Base-by-base conservation (phyloP, 2,329 filamentous ascomycete species). In the Neofusicoccum umdonicola region DNA sequence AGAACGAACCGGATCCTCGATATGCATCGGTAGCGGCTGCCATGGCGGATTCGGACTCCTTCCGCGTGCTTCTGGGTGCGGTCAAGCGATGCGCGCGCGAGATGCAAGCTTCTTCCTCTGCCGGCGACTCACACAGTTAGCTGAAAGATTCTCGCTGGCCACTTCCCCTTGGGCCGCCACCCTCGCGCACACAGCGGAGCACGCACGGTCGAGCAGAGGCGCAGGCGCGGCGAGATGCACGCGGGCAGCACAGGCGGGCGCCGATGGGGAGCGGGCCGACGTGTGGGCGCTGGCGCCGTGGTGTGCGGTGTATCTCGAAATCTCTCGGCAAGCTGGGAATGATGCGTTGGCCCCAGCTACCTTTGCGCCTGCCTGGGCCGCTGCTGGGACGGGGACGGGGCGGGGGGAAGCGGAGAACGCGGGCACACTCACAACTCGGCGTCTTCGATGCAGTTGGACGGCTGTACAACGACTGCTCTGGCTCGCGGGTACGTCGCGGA, bases 21-120 rank as follows among this genome's bases (percentile, higher is more conserved):
- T 65, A 65, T n/a, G 52, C 63, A 65, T 65, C 76, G 73, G 76
- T 77, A 69, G 74, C 74, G 69, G 75, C 75, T 75, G 75, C 76
- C 76, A 78, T 78, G 62, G 48, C 47, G 63, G 56, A 65, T 31
- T n/a, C 54, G 44, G 54, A 37, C 39, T 54, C 61, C 61, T 63
- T 52, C 61, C 47, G 61, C 56, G 41, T 35, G 5, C 15, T n/a
- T 15, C 12, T 17, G 37, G 41, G 17, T 45, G 58, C 45, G 37
- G 35, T 62, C 37, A 51, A 41, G 58, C 45, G 58, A 50, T 50
- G 58, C 47, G 58, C 58, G 58, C 58, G 58, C 17, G 37, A 35
- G 39, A 51, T 62, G 58, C 58, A 62, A 50, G 45, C 45, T 50
- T 62, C 45, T 62, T 50, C 58, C 34, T 58, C 54, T 58, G 22